Evolutionary conservation across 148 eudicot genomes (phyloP), one percentile per base, ranked within the genome.

Genomic region (Rhododendron williamsianum): DNA sequence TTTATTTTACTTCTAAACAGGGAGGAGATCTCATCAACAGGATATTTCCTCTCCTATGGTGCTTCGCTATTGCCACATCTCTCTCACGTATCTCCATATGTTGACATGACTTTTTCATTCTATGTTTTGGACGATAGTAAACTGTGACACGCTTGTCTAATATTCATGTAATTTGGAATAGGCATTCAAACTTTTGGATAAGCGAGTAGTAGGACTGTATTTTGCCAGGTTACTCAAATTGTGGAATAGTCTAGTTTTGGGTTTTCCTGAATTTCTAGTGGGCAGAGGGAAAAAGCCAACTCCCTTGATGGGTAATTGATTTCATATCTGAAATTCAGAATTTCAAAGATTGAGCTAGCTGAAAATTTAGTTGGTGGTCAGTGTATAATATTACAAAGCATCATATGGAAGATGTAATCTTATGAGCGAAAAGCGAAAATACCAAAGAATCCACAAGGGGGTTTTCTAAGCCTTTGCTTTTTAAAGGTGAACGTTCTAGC

Each of bases 1-100:
- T 85, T 16, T 78, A 45, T 67, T 86, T 45, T 69, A 33, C 72
- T 45, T 74, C 82, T 84, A 36, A 86, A 58, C 91, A 89, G 92
- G 80, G 88, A 69, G 87, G 91, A 90, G 54, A 71, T 51, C 43
- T 72, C 86, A 52, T 78, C 60, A 36, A 56, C 85, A 54, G 83
- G 85, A 52, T 86, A 89, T 81, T 81, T 86, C 87, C 88, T 96
- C 33, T 88, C 88, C 41, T 94, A 96, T 10, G 98, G 95, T 88
- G 94, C 92, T 90, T 94, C 93, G 60, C 86, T 92, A 65, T 88
- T 93, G 90, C 87, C 92, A 16, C 90, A 93, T 91, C 91, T 94
- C 81, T 87, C 87, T 83, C 89, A 96, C 95, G 98, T 96, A 94
- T 65, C 67, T 58, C 63, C 38, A n/a, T 12, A 12, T 12, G 51